Evolutionary conservation across 768 basidiomycete species (phyloP).

Genomic region (Suillus subaureus): DNA sequence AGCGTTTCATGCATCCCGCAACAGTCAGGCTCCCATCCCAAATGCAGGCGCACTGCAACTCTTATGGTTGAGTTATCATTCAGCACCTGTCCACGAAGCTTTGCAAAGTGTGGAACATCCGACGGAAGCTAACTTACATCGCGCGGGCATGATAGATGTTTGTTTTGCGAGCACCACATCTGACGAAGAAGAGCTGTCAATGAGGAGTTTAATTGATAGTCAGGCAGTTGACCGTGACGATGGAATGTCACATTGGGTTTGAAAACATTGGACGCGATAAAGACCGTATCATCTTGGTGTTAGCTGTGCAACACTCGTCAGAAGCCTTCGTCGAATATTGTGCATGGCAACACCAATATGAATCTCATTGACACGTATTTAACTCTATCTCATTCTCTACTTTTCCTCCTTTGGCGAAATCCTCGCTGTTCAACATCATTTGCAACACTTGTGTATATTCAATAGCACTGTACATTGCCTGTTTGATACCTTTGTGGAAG

Average conservation of each 20-base stretch:
- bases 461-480: no score
- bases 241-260: background rate
- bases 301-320: background rate
- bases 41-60: background rate
- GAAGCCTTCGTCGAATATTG: no score
- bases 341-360: no score
- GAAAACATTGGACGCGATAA: background rate
- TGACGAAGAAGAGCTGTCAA: background rate
- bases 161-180: constrained; percentile 1
- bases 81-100: background rate
- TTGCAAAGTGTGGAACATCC: background rate
- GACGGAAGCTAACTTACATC: constrained; percentile 1
- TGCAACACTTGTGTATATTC: no score
- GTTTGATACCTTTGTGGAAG: no score
- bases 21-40: background rate
- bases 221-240: background rate
- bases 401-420: no score
- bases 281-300: background rate
- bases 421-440: no score
- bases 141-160: constrained; percentile 9
- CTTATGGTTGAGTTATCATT: constrained; percentile 4
- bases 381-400: no score
- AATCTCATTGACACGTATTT: no score
- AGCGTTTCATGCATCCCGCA: background rate
- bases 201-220: background rate